A percentile compares a stretch with the other conserved stretches of the same genome.
Conservation (phyloP, 257 asterid genomes). For the Penstemon barbatus region DNA sequence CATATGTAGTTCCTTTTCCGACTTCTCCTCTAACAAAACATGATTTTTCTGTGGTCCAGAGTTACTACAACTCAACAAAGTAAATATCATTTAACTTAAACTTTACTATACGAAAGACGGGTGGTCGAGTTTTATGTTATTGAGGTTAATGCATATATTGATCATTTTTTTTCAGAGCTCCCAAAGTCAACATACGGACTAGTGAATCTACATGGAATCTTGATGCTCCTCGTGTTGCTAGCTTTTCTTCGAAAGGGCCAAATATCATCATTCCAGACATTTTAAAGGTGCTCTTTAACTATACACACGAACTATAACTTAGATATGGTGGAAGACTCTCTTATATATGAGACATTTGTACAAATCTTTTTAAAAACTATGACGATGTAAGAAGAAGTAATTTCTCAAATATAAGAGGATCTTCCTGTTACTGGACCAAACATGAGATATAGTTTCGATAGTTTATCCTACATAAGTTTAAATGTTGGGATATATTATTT, state of each 20-base stretch:
- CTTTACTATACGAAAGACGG: too few species aligned
- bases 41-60: neutral
- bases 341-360: too few species aligned
- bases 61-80: conserved; percentile 12
- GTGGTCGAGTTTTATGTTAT: too few species aligned
- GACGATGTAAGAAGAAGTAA: too few species aligned
- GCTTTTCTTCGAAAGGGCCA: conserved; percentile 28
- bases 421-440: too few species aligned
- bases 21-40: neutral
- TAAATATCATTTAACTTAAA: neutral
- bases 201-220: conserved; percentile 22
- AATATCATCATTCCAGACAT: conserved; percentile 24
- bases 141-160: neutral
- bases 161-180: neutral
- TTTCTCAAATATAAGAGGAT: too few species aligned
- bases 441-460: too few species aligned
- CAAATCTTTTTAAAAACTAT: too few species aligned
- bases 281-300: conserved; percentile 19
- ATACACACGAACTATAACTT: neutral
- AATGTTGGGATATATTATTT: too few species aligned
- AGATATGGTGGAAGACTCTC: too few species aligned
- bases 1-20: conserved; percentile 8
- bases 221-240: conserved; percentile 20
- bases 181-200: conserved; percentile 22
- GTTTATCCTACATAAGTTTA: too few species aligned